Base-by-base conservation (phyloP, 129 eudicot species). In the Scalesia atractyloides region DNA sequence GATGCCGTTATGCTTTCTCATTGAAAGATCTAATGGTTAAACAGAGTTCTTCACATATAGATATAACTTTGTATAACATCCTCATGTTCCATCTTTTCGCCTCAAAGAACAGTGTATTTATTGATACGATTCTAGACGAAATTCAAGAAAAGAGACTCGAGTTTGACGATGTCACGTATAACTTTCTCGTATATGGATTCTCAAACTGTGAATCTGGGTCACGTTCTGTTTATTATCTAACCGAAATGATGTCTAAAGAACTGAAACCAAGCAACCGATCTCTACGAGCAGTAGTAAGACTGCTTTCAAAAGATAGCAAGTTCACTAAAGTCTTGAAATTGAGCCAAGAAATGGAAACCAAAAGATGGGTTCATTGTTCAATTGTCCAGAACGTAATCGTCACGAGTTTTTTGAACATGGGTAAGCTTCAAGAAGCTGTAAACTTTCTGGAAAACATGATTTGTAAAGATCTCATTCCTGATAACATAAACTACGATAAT, bases 321-420 rank as follows among this genome's bases (percentile, higher is more conserved):
- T 77, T 94, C 66, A 75, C 58, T 53, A 68, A 73, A 50, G 84
- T 90, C 52, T 69, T 94, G 83, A 75, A 81, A 58, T 72, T 87
- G 81, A 87, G 96, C 66, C 79, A 64, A 74, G 82, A 89, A 79
- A 87, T 93, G 92, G 97, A 89, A 72, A 68, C 64, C 0, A 76
- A 83, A 77, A 87, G 92, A 15, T 83, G 87, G 88, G 69, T 68
- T 77, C 87, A 76, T 70, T 75, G 81, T 79, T 82, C 92, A 1
- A 50, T 54, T 50, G 66, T 86, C 74, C 97, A 85, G 67, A 76
- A 72, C 66, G 66, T 67, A 41, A 77, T 90, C 2, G 81, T 84
- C 16, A 82, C 53, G 47, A 78, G 79, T 43, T 83, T 87, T 43
- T 63, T 87, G 14, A 59, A 22, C 19, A 36, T 5, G 5, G 84